Conservation (phyloP, 352 stramenopile genomes). For the Phytophthora litchii region DNA sequence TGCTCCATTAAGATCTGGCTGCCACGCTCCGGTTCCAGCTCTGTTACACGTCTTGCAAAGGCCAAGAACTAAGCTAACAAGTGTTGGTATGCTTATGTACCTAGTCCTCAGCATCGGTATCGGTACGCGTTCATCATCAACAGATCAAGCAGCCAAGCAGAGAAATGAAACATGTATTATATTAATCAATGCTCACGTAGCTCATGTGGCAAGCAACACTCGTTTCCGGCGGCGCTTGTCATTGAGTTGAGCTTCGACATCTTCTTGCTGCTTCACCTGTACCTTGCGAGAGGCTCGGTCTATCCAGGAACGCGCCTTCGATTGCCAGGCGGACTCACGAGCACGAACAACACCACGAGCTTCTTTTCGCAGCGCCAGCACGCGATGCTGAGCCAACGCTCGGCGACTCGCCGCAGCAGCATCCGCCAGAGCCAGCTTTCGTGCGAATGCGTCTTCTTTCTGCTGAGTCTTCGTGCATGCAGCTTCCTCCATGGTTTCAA, state of each 20-base stretch:
- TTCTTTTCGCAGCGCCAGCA: conserved; percentile 81
- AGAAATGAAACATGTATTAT: conserved; percentile 31
- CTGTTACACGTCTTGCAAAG: conserved; percentile 57
- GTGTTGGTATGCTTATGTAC: not conserved
- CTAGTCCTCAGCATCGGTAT: not conserved
- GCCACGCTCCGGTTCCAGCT: conserved; percentile 52
- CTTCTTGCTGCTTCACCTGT: conserved; percentile 90
- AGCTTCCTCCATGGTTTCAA: conserved; percentile 54
- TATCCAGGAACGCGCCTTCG: conserved; percentile 79
- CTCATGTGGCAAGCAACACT: conserved; percentile 34
- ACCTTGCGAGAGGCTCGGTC: conserved; percentile 89
- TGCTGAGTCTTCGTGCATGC: conserved; percentile 53
- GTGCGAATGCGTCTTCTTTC: conserved; percentile 79
- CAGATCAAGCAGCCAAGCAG: conserved; percentile 10
- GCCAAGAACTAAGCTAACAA: conserved; percentile 50
- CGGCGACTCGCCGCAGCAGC: conserved; percentile 74
- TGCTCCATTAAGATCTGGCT: conserved; percentile 90
- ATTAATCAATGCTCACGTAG: conserved; percentile 22
- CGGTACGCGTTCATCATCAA: conserved; percentile 4
- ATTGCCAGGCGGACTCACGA: conserved; percentile 87
- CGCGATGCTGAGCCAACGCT: conserved; percentile 71
- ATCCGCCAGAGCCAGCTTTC: conserved; percentile 75
- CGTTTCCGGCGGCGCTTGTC: conserved; percentile 78
- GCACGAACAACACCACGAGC: conserved; percentile 67
- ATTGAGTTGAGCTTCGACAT: conserved; percentile 76